These are phyloP conservation scores for Infundibulicybe gibba DNA, from an alignment of 768 basidiomycete genomes.

Conservation along the genomic window DNA sequence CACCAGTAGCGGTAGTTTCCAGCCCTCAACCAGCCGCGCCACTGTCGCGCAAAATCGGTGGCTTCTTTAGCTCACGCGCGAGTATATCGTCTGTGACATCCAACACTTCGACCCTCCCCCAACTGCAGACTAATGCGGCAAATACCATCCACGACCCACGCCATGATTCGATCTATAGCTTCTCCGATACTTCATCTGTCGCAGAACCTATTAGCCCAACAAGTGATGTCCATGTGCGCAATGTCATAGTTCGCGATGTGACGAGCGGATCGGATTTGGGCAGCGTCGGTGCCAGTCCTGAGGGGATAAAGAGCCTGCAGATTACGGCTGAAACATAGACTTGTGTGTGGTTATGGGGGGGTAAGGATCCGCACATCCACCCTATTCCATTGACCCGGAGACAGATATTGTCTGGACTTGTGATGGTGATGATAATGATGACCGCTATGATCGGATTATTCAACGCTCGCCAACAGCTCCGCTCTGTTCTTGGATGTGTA, in stretches of 20 bases:
- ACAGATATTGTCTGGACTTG: too few species aligned
- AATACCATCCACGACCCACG: slow-evolving; percentile 14
- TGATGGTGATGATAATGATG: too few species aligned
- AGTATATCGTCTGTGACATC: slow-evolving; percentile 39
- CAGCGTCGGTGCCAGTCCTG: slow-evolving; percentile 9
- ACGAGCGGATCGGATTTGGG: slow-evolving; percentile 21
- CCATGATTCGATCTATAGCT: slow-evolving; percentile 43
- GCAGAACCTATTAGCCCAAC: slow-evolving; percentile 58
- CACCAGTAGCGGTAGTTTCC: slow-evolving; percentile 21
- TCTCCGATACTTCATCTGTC: slow-evolving; percentile 57
- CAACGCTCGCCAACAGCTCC: too few species aligned
- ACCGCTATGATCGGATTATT: too few species aligned
- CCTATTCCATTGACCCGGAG: too few species aligned
- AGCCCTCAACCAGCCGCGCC: slow-evolving; percentile 35
- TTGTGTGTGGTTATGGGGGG: neutral
- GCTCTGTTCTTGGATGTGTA: too few species aligned
- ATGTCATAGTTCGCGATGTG: slow-evolving; percentile 24
- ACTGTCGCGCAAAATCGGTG: slow-evolving; percentile 64
- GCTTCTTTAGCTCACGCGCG: slow-evolving; percentile 60
- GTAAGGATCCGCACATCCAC: neutral
- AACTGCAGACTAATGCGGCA: slow-evolving; percentile 28
- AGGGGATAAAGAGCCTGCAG: slow-evolving; percentile 12
- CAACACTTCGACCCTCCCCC: slow-evolving; percentile 16
- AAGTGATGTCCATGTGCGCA: slow-evolving; percentile 26
- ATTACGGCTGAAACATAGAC: neutral